phyloP scores from a whole-genome alignment of 1,284 basidiomycete species.

The Hemileia vastatrix region DNA sequence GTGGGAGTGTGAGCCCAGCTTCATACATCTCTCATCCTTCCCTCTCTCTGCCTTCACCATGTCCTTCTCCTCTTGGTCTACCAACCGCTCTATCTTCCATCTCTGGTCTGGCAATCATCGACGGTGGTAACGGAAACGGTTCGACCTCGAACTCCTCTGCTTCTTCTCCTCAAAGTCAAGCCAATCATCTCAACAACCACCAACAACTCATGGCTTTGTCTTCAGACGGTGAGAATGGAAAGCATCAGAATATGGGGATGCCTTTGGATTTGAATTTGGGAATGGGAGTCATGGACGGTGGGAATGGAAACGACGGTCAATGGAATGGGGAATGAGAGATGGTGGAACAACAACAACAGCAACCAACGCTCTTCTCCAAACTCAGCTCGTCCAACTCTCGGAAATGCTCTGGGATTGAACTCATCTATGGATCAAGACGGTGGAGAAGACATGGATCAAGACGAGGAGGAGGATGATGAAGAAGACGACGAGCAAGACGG shows the following conservation, averaged over 20 bases:
- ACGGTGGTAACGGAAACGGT: background rate
- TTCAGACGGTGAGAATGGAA: constrained; percentile 30
- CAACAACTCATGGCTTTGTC: constrained; percentile 11
- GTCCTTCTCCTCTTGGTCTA: constrained; percentile 25
- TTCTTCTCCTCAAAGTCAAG: constrained; percentile 21
- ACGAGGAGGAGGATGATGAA: background rate
- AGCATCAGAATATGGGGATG: constrained; percentile 27
- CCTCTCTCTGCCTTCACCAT: constrained; percentile 29
- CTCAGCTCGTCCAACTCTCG: background rate
- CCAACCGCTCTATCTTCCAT: constrained; percentile 24
- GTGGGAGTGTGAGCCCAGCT: background rate
- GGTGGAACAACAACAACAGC: background rate
- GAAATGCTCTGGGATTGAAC: background rate
- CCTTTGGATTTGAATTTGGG: background rate
- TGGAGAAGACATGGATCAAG: background rate
- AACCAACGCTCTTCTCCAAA: background rate
- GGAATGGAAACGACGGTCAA: background rate
- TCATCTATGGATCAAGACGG: background rate
- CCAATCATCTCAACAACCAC: constrained; percentile 20
- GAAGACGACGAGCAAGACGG: background rate
- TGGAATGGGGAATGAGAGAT: background rate
- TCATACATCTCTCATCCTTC: constrained; percentile 17
- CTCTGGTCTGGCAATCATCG: constrained; percentile 27
- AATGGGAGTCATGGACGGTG: background rate
- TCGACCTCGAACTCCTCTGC: constrained; percentile 3